Conservation (phyloP, 2,329 filamentous ascomycete species). For the Talaromyces islandicus region DNA sequence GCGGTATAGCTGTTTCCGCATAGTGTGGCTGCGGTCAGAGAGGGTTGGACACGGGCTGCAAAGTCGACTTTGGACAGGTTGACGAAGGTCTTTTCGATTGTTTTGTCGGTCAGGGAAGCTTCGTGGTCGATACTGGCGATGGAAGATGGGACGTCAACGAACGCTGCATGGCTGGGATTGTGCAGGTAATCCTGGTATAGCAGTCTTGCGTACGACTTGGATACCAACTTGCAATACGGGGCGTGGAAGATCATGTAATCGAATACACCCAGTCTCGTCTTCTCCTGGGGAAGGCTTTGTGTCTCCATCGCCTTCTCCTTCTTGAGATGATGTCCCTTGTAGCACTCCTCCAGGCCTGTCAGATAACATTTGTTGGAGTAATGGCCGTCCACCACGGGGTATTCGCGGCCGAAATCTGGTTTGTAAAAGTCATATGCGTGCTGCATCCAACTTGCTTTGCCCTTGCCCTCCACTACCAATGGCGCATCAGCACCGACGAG, state of each 20-base stretch:
- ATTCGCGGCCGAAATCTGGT: conserved; percentile 80
- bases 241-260: conserved; percentile 79
- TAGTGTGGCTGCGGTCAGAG: conserved; percentile 69
- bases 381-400: conserved; percentile 78
- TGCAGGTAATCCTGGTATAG: conserved; percentile 79
- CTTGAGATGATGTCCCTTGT: conserved; percentile 73
- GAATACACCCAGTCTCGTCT: conserved; percentile 69
- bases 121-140: conserved; percentile 72
- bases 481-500: conserved; percentile 73
- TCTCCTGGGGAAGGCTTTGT: conserved; percentile 40
- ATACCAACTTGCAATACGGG: conserved; percentile 78
- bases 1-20: conserved; percentile 62
- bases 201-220: conserved; percentile 77
- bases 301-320: conserved; percentile 53
- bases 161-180: conserved; percentile 60
- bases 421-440: conserved; percentile 90
- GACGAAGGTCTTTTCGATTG: conserved; percentile 83
- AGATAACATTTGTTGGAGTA: conserved; percentile 78
- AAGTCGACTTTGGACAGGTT: conserved; percentile 75
- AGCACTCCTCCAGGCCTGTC: conserved; percentile 71
- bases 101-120: conserved; percentile 72
- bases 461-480: conserved; percentile 68
- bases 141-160: conserved; percentile 69
- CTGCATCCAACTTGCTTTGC: conserved; percentile 73
- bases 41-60: conserved; percentile 66